phyloP scores from a whole-genome alignment of 495 filamentous ascomycete species.

The Neurospora sp. region DNA sequence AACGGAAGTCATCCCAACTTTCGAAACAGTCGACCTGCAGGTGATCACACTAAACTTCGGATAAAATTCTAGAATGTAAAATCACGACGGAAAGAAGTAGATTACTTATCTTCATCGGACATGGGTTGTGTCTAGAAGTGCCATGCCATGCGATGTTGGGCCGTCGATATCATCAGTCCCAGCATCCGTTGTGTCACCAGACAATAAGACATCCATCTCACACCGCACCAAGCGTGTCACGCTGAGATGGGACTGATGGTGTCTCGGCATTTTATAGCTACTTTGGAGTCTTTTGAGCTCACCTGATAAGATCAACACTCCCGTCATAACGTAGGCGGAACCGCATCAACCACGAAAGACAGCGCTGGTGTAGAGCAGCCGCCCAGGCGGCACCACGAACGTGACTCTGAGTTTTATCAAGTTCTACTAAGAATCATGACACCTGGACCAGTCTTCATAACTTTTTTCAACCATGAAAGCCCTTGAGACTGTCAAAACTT shows the following conservation, averaged over 20 bases:
- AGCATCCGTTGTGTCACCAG: not conserved
- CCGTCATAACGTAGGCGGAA: not conserved
- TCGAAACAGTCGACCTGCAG: not conserved
- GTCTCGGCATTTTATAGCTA: not conserved
- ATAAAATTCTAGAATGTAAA: not conserved
- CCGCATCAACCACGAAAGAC: not conserved
- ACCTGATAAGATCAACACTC: not conserved
- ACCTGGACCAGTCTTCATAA: not conserved
- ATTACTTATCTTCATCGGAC: not conserved
- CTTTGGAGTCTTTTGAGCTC: not conserved
- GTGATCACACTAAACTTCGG: not conserved
- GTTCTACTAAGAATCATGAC: fast-evolving
- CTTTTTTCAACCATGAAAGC: not conserved
- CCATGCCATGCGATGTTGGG: not conserved
- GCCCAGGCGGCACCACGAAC: not conserved
- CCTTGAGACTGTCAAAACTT: not conserved
- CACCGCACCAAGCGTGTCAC: not conserved
- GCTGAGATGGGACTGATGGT: not conserved
- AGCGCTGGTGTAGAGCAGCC: not conserved
- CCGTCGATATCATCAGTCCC: not conserved
- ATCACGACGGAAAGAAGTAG: not conserved
- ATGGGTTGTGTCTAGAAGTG: not conserved
- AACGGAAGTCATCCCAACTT: not conserved
- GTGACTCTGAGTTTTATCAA: not conserved
- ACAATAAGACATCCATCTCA: not conserved